Base-by-base conservation (phyloP, 75 land plant species). In the Isoetes taiwanensis region DNA sequence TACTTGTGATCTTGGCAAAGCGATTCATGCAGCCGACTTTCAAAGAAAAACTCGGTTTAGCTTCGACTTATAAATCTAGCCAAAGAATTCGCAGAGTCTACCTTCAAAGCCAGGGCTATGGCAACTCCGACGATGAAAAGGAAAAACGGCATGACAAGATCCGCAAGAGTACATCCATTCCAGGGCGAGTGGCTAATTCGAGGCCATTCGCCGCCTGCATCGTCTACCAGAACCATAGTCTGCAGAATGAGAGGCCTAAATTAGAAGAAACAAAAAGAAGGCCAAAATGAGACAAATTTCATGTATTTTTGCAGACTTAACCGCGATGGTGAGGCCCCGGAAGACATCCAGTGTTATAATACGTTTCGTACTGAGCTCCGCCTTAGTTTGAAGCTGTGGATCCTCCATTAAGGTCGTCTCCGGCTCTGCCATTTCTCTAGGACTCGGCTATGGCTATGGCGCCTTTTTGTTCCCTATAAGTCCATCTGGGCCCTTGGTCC, bases 81-180 rank as follows among this genome's bases (percentile, higher is more conserved):
- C 21, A 37, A 20, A 23, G 4, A 53, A 32, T 30, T 32, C 2
- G 4, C 2, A 34, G 3, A 32, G 54, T 31, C 3, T 55, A 80
- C 87, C 83, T 79, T 79, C 28, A 83, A 71, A 16, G 83, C 59
- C 38, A 83, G 80, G 17, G 83, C 71, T 62, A 79, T 69, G 28
- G 87, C 80, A 63, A 83, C 52, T 17, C 87, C 87, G 20, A 83
- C 87, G 50, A 79, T 83, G 75, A 83, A 83, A 38, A 79, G 68
- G 30, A 83, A 83, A 43, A 83, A 83, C 1, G 83, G 86, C 83
- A 79, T 83, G 16, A 83, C 86, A 64, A 83, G 78, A 57, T 83
- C 87, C 21, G 87, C 87, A 34, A 83, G 70, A 30, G 71, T 73
- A 66, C 87, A 83, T 10, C 87, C 87, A 48, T 83, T 65, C 83